Evolutionary conservation across 306 rosid genomes (phyloP).

Genomic region (Chamaecrista fasciculata): DNA sequence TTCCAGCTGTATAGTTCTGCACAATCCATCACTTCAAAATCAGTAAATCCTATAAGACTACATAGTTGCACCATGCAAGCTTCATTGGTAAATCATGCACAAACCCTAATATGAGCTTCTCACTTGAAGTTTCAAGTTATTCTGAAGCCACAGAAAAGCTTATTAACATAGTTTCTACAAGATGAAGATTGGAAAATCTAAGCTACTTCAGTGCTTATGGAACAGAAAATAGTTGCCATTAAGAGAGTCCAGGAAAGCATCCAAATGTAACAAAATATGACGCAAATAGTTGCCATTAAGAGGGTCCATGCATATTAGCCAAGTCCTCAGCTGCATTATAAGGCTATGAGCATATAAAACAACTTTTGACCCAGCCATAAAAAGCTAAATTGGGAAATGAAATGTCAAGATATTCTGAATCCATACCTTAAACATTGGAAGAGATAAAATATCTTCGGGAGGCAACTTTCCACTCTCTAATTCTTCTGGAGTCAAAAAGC

Average conservation of each 20-base stretch:
- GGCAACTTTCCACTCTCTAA: constrained; percentile 74
- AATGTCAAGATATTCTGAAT: constrained; percentile 12
- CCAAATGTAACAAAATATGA: constrained; percentile 2
- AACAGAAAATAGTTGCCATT: neutral
- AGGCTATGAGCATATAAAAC: neutral
- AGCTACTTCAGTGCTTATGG: neutral
- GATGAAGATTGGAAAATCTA: neutral
- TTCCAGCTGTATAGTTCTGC: constrained; percentile 88
- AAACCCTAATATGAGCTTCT: neutral
- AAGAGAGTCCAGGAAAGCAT: neutral
- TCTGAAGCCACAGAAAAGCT: neutral
- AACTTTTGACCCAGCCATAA: neutral
- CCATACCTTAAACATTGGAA: constrained; percentile 92
- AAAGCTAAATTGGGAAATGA: constrained; percentile 1
- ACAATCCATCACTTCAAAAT: constrained; percentile 38
- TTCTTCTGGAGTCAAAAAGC: constrained; percentile 67
- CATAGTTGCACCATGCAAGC: constrained; percentile 14
- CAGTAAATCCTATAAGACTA: constrained; percentile 7
- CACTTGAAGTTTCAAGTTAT: constrained; percentile 1
- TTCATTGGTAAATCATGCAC: constrained; percentile 9
- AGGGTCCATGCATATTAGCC: too few species aligned
- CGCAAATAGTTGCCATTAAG: too few species aligned
- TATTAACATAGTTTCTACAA: neutral
- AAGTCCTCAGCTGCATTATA: neutral
- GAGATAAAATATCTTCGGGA: constrained; percentile 85